These are phyloP conservation scores for Micromonas commoda DNA, from an alignment of 139 green algal species.

Conservation along the genomic window DNA sequence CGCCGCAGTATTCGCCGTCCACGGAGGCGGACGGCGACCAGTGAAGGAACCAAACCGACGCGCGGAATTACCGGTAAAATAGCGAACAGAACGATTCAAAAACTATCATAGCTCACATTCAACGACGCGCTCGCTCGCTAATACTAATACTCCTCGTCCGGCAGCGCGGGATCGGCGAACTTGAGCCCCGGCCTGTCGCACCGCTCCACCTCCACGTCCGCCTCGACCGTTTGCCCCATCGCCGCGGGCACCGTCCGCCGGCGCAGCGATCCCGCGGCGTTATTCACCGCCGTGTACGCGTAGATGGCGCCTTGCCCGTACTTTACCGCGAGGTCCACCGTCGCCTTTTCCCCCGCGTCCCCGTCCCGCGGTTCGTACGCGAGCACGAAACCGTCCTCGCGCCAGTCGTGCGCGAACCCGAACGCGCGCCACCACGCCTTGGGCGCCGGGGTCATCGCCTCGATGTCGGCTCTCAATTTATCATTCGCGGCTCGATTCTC, in stretches of 20 bases:
- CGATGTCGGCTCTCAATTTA: neutral
- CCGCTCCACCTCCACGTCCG: neutral
- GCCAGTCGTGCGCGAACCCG: slow-evolving; percentile 13
- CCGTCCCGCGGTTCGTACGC: neutral
- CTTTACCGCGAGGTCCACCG: neutral
- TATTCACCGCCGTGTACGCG: neutral
- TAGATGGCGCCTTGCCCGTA: slow-evolving; percentile 21
- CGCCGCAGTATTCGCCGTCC: slow-evolving; percentile 53
- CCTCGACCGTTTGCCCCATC: neutral
- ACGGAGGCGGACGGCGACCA: too few species aligned
- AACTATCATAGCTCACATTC: too few species aligned
- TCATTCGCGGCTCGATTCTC: neutral
- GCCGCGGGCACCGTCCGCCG: neutral
- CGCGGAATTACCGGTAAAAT: neutral
- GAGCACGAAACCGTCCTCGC: slow-evolving; percentile 12
- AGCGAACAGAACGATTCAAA: too few species aligned
- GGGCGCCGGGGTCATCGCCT: neutral
- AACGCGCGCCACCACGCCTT: slow-evolving; percentile 2
- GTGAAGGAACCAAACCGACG: neutral
- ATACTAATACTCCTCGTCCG: neutral
- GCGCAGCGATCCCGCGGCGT: neutral
- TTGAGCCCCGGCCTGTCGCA: neutral
- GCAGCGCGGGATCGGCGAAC: neutral
- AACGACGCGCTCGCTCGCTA: neutral
- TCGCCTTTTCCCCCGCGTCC: neutral